A percentile compares a stretch with the other conserved stretches of the same genome.
These are phyloP conservation scores for Fusarium robinianum DNA, from an alignment of 2,329 filamentous ascomycete species.

Conservation along the genomic window DNA sequence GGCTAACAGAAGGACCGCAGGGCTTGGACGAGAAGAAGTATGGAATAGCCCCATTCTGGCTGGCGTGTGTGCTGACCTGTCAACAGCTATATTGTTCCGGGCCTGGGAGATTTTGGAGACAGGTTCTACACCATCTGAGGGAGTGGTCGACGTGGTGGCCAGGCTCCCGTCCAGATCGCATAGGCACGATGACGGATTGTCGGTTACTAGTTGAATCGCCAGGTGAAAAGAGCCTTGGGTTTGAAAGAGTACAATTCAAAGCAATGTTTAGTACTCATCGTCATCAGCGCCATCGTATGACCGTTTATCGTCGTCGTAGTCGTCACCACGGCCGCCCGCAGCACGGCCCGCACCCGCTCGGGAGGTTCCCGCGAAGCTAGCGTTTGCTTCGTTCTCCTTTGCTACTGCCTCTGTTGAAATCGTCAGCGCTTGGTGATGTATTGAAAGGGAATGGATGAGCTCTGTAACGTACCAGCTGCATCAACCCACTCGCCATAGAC, in stretches of 20 bases:
- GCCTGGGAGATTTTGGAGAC: constrained; percentile 93
- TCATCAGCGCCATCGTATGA: constrained; percentile 60
- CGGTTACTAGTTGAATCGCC: constrained; percentile 15
- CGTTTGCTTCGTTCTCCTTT: constrained; percentile 47
- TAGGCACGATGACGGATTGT: constrained; percentile 16
- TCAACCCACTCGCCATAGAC: constrained; percentile 99
- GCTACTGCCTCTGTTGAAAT: constrained; percentile 52
- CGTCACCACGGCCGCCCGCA: constrained; percentile 39
- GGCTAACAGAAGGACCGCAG: constrained; percentile 41
- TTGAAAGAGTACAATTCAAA: constrained; percentile 27
- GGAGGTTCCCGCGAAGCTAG: constrained; percentile 37
- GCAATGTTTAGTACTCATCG: constrained; percentile 56
- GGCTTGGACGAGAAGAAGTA: constrained; percentile 98
- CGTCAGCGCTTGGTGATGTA: constrained; percentile 18
- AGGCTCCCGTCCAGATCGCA: constrained; percentile 17
- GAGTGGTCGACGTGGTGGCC: constrained; percentile 14
- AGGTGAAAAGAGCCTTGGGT: constrained; percentile 25
- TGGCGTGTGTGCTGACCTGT: constrained; percentile 42
- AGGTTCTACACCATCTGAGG: constrained; percentile 86
- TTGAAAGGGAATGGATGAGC: constrained; percentile 2
- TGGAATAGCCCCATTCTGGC: constrained; percentile 29
- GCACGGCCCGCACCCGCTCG: constrained; percentile 32
- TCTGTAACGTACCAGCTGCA: constrained; percentile 62
- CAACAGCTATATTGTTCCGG: constrained; percentile 88
- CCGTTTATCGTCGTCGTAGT: constrained; percentile 57